phyloP scores from a whole-genome alignment of 176 grass and related monocot genomes.

The Oryza nivara region DNA sequence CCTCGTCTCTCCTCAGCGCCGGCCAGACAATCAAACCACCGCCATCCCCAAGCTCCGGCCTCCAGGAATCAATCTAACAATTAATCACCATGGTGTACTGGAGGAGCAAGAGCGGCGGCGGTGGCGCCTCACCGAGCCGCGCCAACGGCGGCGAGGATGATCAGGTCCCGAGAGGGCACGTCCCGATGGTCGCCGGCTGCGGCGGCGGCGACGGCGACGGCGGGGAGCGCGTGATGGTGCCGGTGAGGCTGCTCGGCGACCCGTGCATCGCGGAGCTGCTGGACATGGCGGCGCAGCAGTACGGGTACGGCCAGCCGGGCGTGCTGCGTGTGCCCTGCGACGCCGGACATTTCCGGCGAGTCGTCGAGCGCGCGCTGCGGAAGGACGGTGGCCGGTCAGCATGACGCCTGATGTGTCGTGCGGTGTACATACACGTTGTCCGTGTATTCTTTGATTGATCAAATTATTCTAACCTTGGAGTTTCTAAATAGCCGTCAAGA shows the following conservation, averaged over 20 bases:
- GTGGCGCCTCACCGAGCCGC: background rate
- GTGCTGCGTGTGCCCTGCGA: conserved; percentile 67
- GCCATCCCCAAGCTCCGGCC: too few relatives aligned
- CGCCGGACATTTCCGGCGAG: conserved; percentile 34
- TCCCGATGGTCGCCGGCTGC: conserved; percentile 45
- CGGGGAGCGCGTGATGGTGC: conserved; percentile 64
- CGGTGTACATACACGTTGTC: too few relatives aligned
- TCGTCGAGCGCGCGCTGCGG: conserved; percentile 35
- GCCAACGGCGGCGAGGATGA: background rate
- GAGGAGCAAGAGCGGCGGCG: conserved; percentile 30
- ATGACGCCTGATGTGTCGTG: background rate
- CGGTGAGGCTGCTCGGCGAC: conserved; percentile 48
- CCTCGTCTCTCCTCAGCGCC: too few relatives aligned
- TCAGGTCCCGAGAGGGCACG: conserved; percentile 34
- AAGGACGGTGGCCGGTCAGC: background rate
- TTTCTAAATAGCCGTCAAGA: too few relatives aligned
- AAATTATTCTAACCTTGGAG: too few relatives aligned
- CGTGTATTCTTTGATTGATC: too few relatives aligned
- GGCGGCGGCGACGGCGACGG: background rate
- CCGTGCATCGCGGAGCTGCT: conserved; percentile 60
- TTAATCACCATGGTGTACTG: conserved; percentile 30
- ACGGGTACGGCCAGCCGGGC: conserved; percentile 60
- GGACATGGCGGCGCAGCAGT: conserved; percentile 54
- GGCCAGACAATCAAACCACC: too few relatives aligned
- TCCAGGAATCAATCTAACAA: too few relatives aligned